A percentile compares a stretch with the other conserved stretches of the same genome.
Evolutionary conservation across 2,329 filamentous ascomycete genomes (phyloP).

Genomic region (Monilinia aucupariae): DNA sequence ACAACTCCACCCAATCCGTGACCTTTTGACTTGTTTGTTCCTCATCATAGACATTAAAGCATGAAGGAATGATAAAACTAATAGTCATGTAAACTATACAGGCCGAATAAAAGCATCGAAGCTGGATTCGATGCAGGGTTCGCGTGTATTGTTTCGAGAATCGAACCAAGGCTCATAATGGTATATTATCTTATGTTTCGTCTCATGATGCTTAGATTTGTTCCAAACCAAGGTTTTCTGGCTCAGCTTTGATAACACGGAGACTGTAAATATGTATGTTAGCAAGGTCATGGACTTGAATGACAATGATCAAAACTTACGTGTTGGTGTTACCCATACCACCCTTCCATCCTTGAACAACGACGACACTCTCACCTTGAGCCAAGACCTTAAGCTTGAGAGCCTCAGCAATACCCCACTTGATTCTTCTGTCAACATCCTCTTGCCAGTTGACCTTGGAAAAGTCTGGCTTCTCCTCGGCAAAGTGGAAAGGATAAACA

Average conservation of each 20-base stretch:
- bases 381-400: constrained; percentile 73
- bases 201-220: constrained; percentile 5
- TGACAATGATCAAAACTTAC: constrained; percentile 14
- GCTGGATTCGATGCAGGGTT: constrained; percentile 2
- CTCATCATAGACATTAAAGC: neutral
- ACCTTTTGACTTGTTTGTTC: constrained; percentile 2
- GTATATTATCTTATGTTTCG: neutral
- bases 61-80: constrained; percentile 9
- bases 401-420: constrained; percentile 89
- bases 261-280: constrained; percentile 24
- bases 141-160: neutral
- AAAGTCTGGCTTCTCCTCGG: constrained; percentile 92
- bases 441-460: constrained; percentile 92
- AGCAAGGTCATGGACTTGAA: neutral
- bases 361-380: constrained; percentile 69
- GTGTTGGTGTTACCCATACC: constrained; percentile 92
- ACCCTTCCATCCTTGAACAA: constrained; percentile 87
- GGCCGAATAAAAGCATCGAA: constrained; percentile 4
- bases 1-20: constrained; percentile 10
- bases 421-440: constrained; percentile 94
- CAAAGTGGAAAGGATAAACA: constrained; percentile 95
- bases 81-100: neutral
- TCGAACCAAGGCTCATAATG: constrained; percentile 7
- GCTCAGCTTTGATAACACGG: constrained; percentile 35
- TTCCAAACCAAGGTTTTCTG: constrained; percentile 29